Evolutionary conservation across 2,329 filamentous ascomycete genomes (phyloP).

Genomic region (Alternaria ventricosa): DNA sequence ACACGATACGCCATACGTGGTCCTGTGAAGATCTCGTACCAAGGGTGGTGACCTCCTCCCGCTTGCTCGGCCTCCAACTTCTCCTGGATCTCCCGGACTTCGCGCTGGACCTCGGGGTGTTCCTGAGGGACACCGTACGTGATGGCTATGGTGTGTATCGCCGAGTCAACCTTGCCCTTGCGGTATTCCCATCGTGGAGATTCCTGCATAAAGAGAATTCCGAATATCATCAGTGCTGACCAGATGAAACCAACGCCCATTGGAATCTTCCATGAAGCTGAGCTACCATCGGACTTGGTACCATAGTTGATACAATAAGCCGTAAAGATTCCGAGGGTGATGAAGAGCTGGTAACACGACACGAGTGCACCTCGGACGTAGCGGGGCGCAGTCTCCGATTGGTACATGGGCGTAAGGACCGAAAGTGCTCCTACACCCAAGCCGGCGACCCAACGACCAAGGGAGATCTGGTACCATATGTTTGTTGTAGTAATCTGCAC

Average conservation of each 20-base stretch:
- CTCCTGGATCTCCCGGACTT: slow-evolving; percentile 62
- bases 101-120: slow-evolving; percentile 60
- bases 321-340: slow-evolving; percentile 70
- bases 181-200: slow-evolving; percentile 66
- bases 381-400: slow-evolving; percentile 69
- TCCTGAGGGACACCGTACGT: slow-evolving; percentile 63
- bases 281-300: slow-evolving; percentile 57
- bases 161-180: slow-evolving; percentile 59
- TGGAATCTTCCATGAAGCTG: slow-evolving; percentile 68
- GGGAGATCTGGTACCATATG: slow-evolving; percentile 69
- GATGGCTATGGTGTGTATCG: slow-evolving; percentile 59
- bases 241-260: slow-evolving; percentile 66
- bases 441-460: slow-evolving; percentile 70
- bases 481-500: slow-evolving; percentile 67
- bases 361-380: slow-evolving; percentile 70
- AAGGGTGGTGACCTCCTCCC: slow-evolving; percentile 43
- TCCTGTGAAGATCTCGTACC: slow-evolving; percentile 67
- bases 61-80: slow-evolving; percentile 62
- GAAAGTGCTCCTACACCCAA: slow-evolving; percentile 70
- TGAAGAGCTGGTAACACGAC: slow-evolving; percentile 70
- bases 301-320: slow-evolving; percentile 64
- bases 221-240: slow-evolving; percentile 60
- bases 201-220: slow-evolving; percentile 63
- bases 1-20: slow-evolving; percentile 73
- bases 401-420: slow-evolving; percentile 66